Evolutionary conservation across 148 eudicot genomes (phyloP), one percentile per base, ranked within the genome.

Genomic region (Pharnaceum exiguum): DNA sequence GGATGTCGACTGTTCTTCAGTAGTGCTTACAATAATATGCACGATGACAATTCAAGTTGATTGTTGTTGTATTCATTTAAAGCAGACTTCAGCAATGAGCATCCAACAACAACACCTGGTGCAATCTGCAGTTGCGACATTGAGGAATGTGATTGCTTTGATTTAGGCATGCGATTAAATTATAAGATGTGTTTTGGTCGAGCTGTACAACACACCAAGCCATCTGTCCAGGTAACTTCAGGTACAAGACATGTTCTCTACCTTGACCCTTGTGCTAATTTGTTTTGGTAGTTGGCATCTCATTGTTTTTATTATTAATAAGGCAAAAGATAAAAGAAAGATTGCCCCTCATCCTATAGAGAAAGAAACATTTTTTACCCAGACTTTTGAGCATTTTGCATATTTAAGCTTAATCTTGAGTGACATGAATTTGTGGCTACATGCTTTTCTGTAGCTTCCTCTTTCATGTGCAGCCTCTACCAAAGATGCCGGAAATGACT

Each of bases 21-120:
- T 58, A 12, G 10, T 49, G 10, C 48, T 10, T 44, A 45, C 8
- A n/a, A 27, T 24, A n/a, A n/a, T n/a, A n/a, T 16, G 10, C 49
- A 22, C 30, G n/a, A 18, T 60, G 59, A 17, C 27, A 17, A 19
- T 56, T 22, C 46, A 11, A 29, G 47, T 50, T 57, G 21, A 70
- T 62, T 55, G 46, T 35, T 57, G 39, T 51, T 17, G 30, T 63
- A 36, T 57, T 48, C 28, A 22, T 44, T 62, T 57, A 38, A 31
- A 71, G 69, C 84, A 86, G 90, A 77, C 78, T n/a, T 62, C 76
- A 26, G 75, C 58, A 60, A 65, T 82, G 81, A 75, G 69, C 59
- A 65, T 86, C 25, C 85, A 78, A 63, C 83, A 84, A 61, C 78
- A 68, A 59, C 77, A 80, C 59, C 64, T 64, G 45, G 69, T 76